phyloP scores from a whole-genome alignment of 345 rosid species.

The Sisymbrium altissimum region DNA sequence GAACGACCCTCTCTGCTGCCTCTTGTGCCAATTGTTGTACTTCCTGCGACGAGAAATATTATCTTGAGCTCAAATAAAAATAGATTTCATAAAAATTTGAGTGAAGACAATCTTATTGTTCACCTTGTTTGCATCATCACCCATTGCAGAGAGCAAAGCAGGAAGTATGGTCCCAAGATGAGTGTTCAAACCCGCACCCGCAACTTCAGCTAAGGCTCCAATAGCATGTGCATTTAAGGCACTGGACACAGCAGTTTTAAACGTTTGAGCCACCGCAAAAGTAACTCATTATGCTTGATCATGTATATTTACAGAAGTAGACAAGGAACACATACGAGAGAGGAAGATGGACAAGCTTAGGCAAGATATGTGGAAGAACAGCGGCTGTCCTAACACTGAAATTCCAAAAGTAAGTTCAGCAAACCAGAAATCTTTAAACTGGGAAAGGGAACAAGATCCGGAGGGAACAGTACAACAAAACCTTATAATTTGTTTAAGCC shows the following conservation, averaged over 20 bases:
- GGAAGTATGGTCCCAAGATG: conserved; percentile 94
- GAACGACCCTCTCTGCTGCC: conserved; percentile 82
- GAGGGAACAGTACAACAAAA: conserved; percentile 22
- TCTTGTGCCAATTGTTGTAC: conserved; percentile 83
- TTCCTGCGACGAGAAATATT: conserved; percentile 45
- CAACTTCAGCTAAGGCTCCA: conserved; percentile 98
- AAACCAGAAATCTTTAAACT: conserved; percentile 5
- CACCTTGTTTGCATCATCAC: conserved; percentile 62
- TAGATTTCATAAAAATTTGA: not conserved
- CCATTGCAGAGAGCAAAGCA: conserved; percentile 85
- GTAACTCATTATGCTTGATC: not conserved
- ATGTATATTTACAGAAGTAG: conserved; percentile 5
- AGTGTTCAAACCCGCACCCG: conserved; percentile 81
- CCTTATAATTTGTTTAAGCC: conserved; percentile 97
- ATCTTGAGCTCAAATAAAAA: conserved; percentile 5
- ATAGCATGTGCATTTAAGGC: conserved; percentile 97
- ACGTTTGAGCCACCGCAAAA: conserved; percentile 1
- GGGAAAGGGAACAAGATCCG: not conserved
- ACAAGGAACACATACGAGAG: conserved; percentile 69
- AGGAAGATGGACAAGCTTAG: conserved; percentile 86
- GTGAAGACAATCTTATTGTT: not conserved
- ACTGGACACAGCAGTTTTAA: conserved; percentile 39
- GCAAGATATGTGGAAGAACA: conserved; percentile 95
- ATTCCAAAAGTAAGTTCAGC: conserved; percentile 30
- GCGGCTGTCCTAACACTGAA: conserved; percentile 95